Base-by-base conservation (phyloP, 2,329 filamentous ascomycete species). In the Cryphonectria naterciae region DNA sequence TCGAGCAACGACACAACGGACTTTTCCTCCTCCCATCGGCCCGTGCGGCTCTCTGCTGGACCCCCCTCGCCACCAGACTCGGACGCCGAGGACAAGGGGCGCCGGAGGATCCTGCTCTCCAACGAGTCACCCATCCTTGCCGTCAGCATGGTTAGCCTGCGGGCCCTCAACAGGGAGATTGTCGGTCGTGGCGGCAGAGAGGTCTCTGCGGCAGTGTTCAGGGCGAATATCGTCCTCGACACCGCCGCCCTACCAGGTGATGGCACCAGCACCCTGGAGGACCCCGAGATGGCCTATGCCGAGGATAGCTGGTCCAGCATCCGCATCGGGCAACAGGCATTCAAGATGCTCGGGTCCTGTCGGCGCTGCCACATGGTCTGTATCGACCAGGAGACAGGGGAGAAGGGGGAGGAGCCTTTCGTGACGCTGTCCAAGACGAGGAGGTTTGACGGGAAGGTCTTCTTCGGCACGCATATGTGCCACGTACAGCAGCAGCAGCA, bases 331-430 rank as follows among this genome's bases (percentile, higher is more conserved):
- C 75, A 79, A 2, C 85, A 91, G 71, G 80, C 81, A 13, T 92
- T 93, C 76, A 85, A 92, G 73, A 88, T 97, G 76, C 82, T 98
- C 5, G 95, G 95, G 0, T 88, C 92, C 3, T 99, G 96, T 77
- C 88, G 94, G 72, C 85, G 96, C 71, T 99, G 96, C 76, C 94
- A 97, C 79, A 98, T 99, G 95, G 92, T 99, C 13, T 98, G 95
- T 78, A 89, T 98, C 62, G 91, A 99, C 77, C 96, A 98, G 79
- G 84, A 89, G 63, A 97, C 92, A 17, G 94, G 90, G 0, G 86
- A 89, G 73, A 92, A 90, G 79, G 89, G 90, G 74, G 89, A 94
- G 73, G 96, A 98, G 79, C 96, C 96, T 0, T 97, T 96, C 77
- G 88, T 92, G 4, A 98, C 94, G 0, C 82, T 99, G 71, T 91